Evolutionary conservation across 78 protist species (phyloP), one percentile per base, ranked within the genome.

Genomic region (Andalucia godoyi): DNA sequence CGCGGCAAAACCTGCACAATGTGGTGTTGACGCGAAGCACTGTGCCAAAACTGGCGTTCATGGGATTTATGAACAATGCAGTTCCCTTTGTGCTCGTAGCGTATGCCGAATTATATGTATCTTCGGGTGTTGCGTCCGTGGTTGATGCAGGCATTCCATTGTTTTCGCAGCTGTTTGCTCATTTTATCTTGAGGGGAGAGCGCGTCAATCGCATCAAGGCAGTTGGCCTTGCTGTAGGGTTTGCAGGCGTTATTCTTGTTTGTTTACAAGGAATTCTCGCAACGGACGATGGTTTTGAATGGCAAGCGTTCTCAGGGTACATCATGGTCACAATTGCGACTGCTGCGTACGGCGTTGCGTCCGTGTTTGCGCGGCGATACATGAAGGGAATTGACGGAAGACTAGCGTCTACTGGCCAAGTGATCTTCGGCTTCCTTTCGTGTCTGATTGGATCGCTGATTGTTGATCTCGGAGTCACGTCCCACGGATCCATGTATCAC

Each of bases 191-290:
- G 50, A 34, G 8, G 27, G 10, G 50, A 17, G 29, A 42, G 17
- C 43, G 69, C 41, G 30, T 8, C 25, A 36, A n/a, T n/a, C n/a
- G n/a, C n/a, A n/a, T n/a, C n/a, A n/a, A n/a, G n/a, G n/a, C n/a
- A n/a, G n/a, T 40, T 7, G 69, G 69, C 8, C 52, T 63, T 5
- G 17, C 29, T 52, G 41, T 40, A 1, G 69, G 69, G 5, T 63
- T 63, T 51, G 43, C n/a, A 5, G 69, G 69, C 5, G 69, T 63
- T 23, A 23, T 63, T n/a, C 38, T 36, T 32, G 69, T 63, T n/a
- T 63, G 69, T 5, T 23, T 23, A 12, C 51, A 63, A 10, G 15
- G 36, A 9, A 32, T 63, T 3, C 6, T 40, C 23, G 49, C 32
- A 12, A 17, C 25, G 8, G 69, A 10, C 40, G 69, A 23, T 32